Evolutionary conservation across 179 eudicot genomes (phyloP).

Genomic region (Spergularia azorica): DNA sequence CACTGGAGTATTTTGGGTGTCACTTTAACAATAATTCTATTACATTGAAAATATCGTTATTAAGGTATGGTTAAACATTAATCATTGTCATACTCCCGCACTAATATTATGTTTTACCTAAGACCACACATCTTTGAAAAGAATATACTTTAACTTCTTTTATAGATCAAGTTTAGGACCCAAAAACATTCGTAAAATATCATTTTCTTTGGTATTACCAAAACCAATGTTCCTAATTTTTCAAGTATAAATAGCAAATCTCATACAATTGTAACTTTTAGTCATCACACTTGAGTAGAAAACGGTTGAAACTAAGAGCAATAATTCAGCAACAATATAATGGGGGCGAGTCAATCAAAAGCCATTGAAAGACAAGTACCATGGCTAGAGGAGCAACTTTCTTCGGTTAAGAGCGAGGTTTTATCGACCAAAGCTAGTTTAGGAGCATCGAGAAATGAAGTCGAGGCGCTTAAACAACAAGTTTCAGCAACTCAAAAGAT

Average conservation of each 20-base stretch:
- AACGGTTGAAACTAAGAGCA: background rate
- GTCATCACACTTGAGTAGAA: background rate
- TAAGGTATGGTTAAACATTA: background rate
- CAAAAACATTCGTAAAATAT: background rate
- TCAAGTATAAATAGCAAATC: background rate
- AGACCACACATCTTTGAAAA: background rate
- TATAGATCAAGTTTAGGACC: background rate
- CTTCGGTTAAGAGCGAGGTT: slow-evolving; percentile 6
- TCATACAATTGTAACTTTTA: background rate
- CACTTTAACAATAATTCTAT: too few species aligned
- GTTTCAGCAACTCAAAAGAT: slow-evolving; percentile 10
- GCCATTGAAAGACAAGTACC: background rate
- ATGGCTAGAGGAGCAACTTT: slow-evolving; percentile 9
- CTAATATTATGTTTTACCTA: slow-evolving; percentile 4
- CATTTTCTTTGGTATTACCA: background rate
- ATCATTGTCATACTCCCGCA: background rate
- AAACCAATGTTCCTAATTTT: background rate
- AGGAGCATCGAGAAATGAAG: background rate
- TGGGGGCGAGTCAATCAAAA: background rate
- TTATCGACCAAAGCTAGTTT: slow-evolving; percentile 10
- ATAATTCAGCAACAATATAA: background rate
- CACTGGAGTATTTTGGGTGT: too few species aligned
- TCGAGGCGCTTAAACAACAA: slow-evolving; percentile 18
- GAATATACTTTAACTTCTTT: background rate
- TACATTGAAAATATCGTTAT: background rate